Evolutionary conservation across 495 filamentous ascomycete genomes (phyloP).

Genomic region (Penicillium manginii): DNA sequence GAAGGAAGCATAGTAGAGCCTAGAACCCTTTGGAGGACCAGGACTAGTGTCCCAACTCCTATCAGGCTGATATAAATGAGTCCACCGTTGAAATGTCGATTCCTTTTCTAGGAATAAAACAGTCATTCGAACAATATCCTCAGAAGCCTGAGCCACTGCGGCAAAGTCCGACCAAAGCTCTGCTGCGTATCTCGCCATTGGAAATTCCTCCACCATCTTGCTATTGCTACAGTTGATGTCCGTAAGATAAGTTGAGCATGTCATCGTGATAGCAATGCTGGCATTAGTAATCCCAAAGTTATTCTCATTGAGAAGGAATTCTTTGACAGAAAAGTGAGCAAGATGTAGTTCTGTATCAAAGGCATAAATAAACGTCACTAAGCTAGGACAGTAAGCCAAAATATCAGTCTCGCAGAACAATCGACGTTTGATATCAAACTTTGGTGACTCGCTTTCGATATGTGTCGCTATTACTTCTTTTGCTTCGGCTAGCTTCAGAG

Average conservation of each 20-base stretch:
- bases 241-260: constrained; percentile 32
- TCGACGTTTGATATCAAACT: constrained; percentile 23
- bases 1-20: constrained; percentile 23
- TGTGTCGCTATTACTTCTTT: constrained; percentile 30
- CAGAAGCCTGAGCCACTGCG: constrained; percentile 13
- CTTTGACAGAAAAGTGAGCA: constrained; percentile 36
- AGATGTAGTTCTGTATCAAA: constrained; percentile 21
- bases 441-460: constrained; percentile 8
- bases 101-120: constrained; percentile 20
- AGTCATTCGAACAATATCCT: constrained; percentile 11
- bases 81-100: constrained; percentile 21
- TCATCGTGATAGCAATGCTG: constrained; percentile 27
- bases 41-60: neutral
- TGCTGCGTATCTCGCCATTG: constrained; percentile 24
- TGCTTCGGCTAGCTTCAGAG: constrained; percentile 22
- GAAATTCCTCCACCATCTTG: constrained; percentile 21
- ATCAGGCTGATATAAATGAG: constrained; percentile 15
- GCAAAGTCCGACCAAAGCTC: constrained; percentile 23
- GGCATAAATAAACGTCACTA: constrained; percentile 14
- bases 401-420: constrained; percentile 24
- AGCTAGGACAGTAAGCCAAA: constrained; percentile 22
- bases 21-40: constrained; percentile 5
- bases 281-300: constrained; percentile 17
- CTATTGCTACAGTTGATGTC: constrained; percentile 16
- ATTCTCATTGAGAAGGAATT: constrained; percentile 28